Conservation (phyloP, 1,139 yeast species). For the Yamadazyma blattariae region DNA sequence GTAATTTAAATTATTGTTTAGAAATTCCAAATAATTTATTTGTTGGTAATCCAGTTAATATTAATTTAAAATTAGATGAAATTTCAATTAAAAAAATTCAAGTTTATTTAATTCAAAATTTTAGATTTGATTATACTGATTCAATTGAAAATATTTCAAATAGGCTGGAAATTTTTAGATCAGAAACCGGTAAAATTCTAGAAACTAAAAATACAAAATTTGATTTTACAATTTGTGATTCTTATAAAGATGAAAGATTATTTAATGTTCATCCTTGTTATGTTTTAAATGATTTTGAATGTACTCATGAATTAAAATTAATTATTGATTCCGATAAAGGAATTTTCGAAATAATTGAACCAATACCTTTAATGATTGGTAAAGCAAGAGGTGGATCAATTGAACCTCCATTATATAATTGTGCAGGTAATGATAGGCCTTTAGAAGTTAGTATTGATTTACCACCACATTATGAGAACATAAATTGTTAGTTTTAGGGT, state of each 20-base stretch:
- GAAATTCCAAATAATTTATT: background rate
- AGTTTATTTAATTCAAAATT: background rate
- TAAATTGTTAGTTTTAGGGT: too few relatives aligned
- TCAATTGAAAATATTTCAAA: background rate
- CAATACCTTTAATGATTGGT: background rate
- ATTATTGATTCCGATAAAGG: background rate
- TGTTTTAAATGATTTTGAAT: background rate
- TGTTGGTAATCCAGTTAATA: background rate
- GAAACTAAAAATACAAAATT: too few relatives aligned
- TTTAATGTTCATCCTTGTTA: slow-evolving; percentile 1
- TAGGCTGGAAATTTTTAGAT: too few relatives aligned
- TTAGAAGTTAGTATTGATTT: background rate
- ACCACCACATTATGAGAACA: slow-evolving; percentile 1
- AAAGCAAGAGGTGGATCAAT: background rate
- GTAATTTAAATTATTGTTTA: background rate
- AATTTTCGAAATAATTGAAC: background rate
- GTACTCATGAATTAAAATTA: background rate
- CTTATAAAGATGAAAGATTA: background rate
- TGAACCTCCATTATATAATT: background rate
- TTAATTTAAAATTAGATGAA: background rate
- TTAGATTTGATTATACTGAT: background rate
- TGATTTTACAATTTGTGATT: too few relatives aligned
- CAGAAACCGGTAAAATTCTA: too few relatives aligned
- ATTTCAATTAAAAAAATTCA: background rate
- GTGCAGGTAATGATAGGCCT: background rate